Evolutionary conservation across 129 eudicot genomes (phyloP), one percentile per base, ranked within the genome.

Genomic region (Deinandra increscens): DNA sequence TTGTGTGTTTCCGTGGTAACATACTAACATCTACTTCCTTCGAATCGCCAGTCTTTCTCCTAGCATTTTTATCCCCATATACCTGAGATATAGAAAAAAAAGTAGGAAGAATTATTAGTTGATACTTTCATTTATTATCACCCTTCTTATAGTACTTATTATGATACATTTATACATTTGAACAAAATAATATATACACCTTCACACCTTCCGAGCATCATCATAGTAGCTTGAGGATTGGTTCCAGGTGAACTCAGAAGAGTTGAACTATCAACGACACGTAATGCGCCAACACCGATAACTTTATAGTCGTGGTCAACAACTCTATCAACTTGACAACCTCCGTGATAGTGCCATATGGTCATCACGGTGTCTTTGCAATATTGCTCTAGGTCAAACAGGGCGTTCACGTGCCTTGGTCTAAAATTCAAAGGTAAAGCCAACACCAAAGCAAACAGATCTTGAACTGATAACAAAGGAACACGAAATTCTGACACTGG

Each of bases 321-420:
- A 29, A 89, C 98, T 70, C 41, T 73, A 53, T 72, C 84, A 29
- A 92, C 91, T 75, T 92, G 95, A 44, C 96, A 89, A 6, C 98
- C 96, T 33, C 98, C 98, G 53, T 92, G 98, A 69, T 88, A 92
- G 76, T 92, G 98, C 98, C 98, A 92, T 70, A 92, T 92, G 11
- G 90, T 77, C 86, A 88, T 81, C 37, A 92, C 96, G 0, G 98
- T 92, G 75, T 92, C 98, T 17, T 55, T 78, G 55, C 98, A 92
- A n/a, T 29, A 88, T 18, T 85, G 86, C 15, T 83, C 84, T 6
- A 86, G 64, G 19, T 85, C 63, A n/a, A 77, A 26, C 2, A 75
- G 26, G 1, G 85, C 72, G 13, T 26, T 31, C 15, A 78, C 64
- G 19, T 78, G 81, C 70, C 70, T 81, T 5, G 67, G 81, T 68